phyloP scores from a whole-genome alignment of 176 grass and related monocot species.

The Eragrostis nindensis region DNA sequence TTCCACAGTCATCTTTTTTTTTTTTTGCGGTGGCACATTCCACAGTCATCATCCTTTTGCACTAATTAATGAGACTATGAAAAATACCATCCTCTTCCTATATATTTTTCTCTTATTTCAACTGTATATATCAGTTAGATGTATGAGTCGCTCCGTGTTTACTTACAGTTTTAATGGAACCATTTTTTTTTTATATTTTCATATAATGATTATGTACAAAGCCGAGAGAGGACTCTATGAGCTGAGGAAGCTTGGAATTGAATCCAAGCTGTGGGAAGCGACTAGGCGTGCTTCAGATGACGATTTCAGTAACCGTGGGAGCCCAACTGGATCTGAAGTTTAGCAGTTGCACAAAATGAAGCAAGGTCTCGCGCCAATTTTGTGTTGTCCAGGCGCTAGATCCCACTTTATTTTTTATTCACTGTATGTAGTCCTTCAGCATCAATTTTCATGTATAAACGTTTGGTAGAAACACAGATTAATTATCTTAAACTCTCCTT shows the following conservation, averaged over 20 bases:
- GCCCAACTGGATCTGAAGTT: constrained; percentile 63
- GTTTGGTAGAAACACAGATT: neutral
- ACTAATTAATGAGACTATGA: constrained; percentile 3
- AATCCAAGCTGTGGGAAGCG: constrained; percentile 85
- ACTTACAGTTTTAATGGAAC: constrained; percentile 1
- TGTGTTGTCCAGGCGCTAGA: constrained; percentile 26
- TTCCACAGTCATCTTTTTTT: no score
- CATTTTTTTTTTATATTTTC: neutral
- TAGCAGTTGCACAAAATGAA: constrained; percentile 32
- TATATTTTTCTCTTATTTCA: neutral
- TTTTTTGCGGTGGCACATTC: no score
- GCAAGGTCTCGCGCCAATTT: constrained; percentile 37
- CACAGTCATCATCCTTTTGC: neutral
- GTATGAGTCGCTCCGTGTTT: neutral
- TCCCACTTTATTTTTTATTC: neutral
- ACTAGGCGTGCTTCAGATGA: constrained; percentile 60
- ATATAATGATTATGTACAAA: constrained; percentile 37
- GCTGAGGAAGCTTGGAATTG: constrained; percentile 87
- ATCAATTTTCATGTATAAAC: neutral
- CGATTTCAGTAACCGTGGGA: constrained; percentile 53
- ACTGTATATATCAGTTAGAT: neutral
- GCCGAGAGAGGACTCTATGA: constrained; percentile 87
- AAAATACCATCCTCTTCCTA: neutral
- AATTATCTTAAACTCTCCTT: neutral
- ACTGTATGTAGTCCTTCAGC: neutral